Base-by-base conservation (phyloP, 331 rosid species). In the Saraca asoca region DNA sequence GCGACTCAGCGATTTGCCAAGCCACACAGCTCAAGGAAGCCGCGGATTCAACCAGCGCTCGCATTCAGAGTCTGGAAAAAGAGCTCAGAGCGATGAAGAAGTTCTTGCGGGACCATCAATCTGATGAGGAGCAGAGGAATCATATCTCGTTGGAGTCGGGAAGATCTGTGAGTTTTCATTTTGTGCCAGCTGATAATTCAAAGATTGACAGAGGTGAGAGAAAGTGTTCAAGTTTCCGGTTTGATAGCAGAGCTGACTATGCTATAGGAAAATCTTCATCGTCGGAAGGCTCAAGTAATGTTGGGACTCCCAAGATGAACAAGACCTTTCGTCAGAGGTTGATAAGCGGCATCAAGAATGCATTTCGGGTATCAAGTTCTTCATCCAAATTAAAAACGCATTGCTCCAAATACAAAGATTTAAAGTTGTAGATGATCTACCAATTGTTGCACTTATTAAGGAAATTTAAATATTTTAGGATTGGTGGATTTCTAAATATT, bases 91-190 rank as follows among this genome's bases (percentile, higher is more conserved):
- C 71, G 6, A 87, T 92, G 98, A 85, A 62, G 87, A 77, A 69
- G 72, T 44, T 86, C 9, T 75, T 87, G 57, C 62, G 41, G 0
- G 72, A 81, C 5, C 37, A 9, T 67, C 72, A 50, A 5, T 41
- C 51, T 0, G 60, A 66, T 0, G 70, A 39, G 18, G 24, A 80
- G 17, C 75, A 79, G 45, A 62, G 72, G 15, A 70, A 58, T 29
- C 75, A 58, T 35, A 72, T 51, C 17, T 79, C 14, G 43, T 17
- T 71, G 54, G 77, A 39, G 41, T 66, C 83, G 0, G 73, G 77
- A 19, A 86, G 88, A 35, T 78, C 91, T 0, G 73, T 80, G 15
- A 92, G 98, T 74, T 89, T 89, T 35, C 98, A 87, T 72, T 63
- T 29, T n/a, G 80, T 53, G 0, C 62, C 53, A 0, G 12, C 4